Conservation (phyloP, 169 alveolate species). For the Plasmodium gonderi region DNA sequence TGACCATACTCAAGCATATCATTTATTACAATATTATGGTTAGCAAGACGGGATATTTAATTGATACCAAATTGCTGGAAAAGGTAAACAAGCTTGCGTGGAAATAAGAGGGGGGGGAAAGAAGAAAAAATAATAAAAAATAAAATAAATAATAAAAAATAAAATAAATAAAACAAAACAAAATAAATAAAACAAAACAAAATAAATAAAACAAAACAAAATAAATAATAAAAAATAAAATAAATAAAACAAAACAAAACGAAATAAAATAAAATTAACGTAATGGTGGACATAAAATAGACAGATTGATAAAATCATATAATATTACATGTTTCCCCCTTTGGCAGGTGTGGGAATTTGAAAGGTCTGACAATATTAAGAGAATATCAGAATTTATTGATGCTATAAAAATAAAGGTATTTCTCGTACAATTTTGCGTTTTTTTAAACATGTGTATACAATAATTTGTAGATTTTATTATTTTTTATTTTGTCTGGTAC, state of each 20-base stretch:
- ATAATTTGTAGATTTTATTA: not conserved
- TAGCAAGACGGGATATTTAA: slow-evolving; percentile 78
- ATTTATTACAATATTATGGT: slow-evolving; percentile 75
- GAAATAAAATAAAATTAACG: not conserved
- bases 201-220: too few relatives aligned
- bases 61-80: slow-evolving; percentile 78
- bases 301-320: not conserved
- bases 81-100: slow-evolving; percentile 50
- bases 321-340: not conserved
- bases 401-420: slow-evolving; percentile 71
- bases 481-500: not conserved
- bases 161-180: too few relatives aligned
- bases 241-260: not conserved
- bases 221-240: too few relatives aligned
- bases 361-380: slow-evolving; percentile 69
- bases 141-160: too few relatives aligned
- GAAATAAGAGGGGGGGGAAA: too few relatives aligned
- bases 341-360: slow-evolving; percentile 74
- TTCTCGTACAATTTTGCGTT: not conserved
- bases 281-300: not conserved
- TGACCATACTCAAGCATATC: slow-evolving; percentile 60
- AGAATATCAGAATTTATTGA: slow-evolving; percentile 75
- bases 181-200: too few relatives aligned
- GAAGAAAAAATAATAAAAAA: too few relatives aligned
- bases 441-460: not conserved